phyloP scores from a whole-genome alignment of 2,329 filamentous ascomycete genomes.

The Chaetothyriales sp. region DNA sequence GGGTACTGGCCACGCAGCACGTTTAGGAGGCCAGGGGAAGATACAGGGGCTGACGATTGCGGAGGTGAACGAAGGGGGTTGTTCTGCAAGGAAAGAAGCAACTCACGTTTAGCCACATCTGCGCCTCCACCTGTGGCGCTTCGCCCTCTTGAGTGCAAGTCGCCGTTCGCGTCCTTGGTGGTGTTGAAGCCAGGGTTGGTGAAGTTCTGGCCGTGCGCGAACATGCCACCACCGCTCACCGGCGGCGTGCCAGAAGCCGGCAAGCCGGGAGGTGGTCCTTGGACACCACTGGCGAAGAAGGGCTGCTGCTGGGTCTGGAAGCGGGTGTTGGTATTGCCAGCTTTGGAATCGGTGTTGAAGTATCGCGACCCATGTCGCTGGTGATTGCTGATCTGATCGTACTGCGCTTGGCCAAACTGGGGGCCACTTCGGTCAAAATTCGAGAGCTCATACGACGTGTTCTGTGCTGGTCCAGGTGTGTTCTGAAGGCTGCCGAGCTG shows the following conservation, averaged over 20 bases:
- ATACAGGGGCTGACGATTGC: conserved; percentile 63
- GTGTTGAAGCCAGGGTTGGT: conserved; percentile 46
- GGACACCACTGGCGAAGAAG: conserved; percentile 72
- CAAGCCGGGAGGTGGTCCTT: conserved; percentile 82
- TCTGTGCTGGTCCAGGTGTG: conserved; percentile 31
- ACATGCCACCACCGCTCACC: conserved; percentile 64
- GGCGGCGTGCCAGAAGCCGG: conserved; percentile 92
- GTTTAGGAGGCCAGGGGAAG: conserved; percentile 78
- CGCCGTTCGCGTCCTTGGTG: conserved; percentile 58
- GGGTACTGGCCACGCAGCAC: conserved; percentile 72
- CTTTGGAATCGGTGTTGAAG: conserved; percentile 57
- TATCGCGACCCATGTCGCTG: conserved; percentile 69
- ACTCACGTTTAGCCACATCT: conserved; percentile 96
- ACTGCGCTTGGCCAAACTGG: conserved; percentile 49
- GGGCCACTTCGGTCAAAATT: conserved; percentile 40
- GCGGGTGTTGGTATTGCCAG: conserved; percentile 20
- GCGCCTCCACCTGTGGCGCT: conserved; percentile 51
- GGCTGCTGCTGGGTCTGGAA: conserved; percentile 34
- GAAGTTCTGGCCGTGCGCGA: conserved; percentile 76
- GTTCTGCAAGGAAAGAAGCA: conserved; percentile 82
- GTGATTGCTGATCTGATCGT: conserved; percentile 45
- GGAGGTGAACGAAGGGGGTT: conserved; percentile 67
- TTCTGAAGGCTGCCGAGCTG: conserved; percentile 45
- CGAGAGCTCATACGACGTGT: conserved; percentile 17
- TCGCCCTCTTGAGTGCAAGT: conserved; percentile 61